These are phyloP conservation scores for Simplicillium aogashimaense DNA, from an alignment of 2,329 filamentous ascomycete species.

Conservation along the genomic window DNA sequence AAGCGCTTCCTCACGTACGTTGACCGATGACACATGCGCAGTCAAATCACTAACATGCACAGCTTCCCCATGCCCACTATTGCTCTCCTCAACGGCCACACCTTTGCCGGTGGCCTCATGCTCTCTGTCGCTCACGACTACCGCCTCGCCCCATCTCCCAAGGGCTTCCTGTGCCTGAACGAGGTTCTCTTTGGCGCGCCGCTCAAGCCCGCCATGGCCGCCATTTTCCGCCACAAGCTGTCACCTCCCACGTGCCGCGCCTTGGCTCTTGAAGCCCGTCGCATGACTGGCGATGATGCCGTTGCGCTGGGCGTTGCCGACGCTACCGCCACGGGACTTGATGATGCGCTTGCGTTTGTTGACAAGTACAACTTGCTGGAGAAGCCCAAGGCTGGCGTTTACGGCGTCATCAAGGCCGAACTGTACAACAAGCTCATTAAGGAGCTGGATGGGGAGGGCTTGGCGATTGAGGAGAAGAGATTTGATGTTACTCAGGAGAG, in stretches of 20 bases:
- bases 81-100: slow-evolving; percentile 70
- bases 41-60: slow-evolving; percentile 1
- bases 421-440: slow-evolving; percentile 60
- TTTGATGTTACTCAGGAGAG: slow-evolving; percentile 29
- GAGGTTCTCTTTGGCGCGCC: slow-evolving; percentile 72
- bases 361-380: slow-evolving; percentile 45
- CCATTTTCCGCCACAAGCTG: slow-evolving; percentile 64
- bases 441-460: slow-evolving; percentile 41
- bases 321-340: slow-evolving; percentile 44
- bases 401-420: slow-evolving; percentile 63
- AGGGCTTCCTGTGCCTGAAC: slow-evolving; percentile 72
- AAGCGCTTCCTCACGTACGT: slow-evolving; percentile 37
- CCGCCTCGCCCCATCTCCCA: slow-evolving; percentile 59
- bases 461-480: slow-evolving; percentile 38
- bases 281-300: slow-evolving; percentile 55
- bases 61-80: slow-evolving; percentile 72
- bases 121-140: slow-evolving; percentile 76
- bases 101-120: slow-evolving; percentile 77
- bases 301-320: slow-evolving; percentile 61
- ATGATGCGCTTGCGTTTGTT: slow-evolving; percentile 53
- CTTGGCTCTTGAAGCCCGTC: slow-evolving; percentile 63
- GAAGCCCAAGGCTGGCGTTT: slow-evolving; percentile 57
- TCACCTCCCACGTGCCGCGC: slow-evolving; percentile 44
- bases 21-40: slow-evolving; percentile 1
- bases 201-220: slow-evolving; percentile 64